These are phyloP conservation scores for Panicum miliaceum DNA, from an alignment of 176 grass and related monocot species.

Conservation along the genomic window DNA sequence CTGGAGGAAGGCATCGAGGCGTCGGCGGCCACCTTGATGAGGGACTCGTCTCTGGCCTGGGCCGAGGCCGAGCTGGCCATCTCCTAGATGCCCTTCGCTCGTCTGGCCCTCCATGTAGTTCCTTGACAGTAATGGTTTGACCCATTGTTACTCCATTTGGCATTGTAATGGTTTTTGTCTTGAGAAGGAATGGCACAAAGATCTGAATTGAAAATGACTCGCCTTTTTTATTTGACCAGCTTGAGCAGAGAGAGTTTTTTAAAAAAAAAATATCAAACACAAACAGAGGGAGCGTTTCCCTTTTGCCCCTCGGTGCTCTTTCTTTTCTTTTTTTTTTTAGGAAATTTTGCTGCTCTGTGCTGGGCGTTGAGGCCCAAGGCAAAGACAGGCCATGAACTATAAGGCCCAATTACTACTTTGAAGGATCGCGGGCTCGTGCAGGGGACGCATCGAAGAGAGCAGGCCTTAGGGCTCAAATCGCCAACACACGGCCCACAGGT, in stretches of 20 bases:
- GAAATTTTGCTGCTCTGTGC: too few species aligned
- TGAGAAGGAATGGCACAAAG: not conserved
- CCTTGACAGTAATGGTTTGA: not conserved
- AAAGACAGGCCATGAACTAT: not conserved
- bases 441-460: too few species aligned
- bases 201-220: not conserved
- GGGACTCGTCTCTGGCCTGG: constrained; percentile 80
- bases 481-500: not conserved
- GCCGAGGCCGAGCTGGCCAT: constrained; percentile 79
- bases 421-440: too few species aligned
- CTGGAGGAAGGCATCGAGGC: constrained; percentile 80
- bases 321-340: not conserved
- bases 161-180: not conserved
- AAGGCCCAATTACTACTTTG: not conserved
- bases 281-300: not conserved
- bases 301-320: not conserved
- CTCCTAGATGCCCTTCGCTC: constrained; percentile 38
- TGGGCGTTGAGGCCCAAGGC: not conserved
- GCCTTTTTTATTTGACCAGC: not conserved
- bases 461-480: not conserved
- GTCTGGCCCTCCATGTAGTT: not conserved
- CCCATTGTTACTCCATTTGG: not conserved
- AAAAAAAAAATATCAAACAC: not conserved
- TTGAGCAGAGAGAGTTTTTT: not conserved
- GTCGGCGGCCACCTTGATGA: constrained; percentile 57